Conservation (phyloP, 306 rosid genomes). For the Arachis stenosperma region DNA sequence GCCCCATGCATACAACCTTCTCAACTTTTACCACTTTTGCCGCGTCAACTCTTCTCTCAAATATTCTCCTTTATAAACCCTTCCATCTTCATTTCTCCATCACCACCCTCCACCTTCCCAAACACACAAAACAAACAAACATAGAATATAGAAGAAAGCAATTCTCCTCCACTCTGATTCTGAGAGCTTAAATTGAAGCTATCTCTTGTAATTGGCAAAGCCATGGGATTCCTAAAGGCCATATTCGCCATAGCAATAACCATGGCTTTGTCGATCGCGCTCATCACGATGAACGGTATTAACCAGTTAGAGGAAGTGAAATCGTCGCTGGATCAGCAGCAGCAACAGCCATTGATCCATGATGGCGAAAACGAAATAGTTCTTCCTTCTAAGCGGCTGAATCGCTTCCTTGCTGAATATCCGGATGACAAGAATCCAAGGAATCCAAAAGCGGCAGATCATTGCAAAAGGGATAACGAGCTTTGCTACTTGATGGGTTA, state of each 20-base stretch:
- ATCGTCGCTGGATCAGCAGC: not conserved
- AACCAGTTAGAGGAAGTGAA: constrained; percentile 20
- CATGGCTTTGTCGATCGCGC: constrained; percentile 78
- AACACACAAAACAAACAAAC: constrained; percentile 32
- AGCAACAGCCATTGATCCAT: not conserved
- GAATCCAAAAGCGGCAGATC: constrained; percentile 60
- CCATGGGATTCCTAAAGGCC: constrained; percentile 67
- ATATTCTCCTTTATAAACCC: constrained; percentile 54
- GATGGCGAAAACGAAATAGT: constrained; percentile 1
- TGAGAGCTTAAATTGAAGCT: not conserved
- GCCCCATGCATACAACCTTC: constrained; percentile 28
- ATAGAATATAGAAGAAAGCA: not conserved
- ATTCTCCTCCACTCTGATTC: not conserved
- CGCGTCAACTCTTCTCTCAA: constrained; percentile 64
- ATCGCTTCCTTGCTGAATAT: constrained; percentile 57
- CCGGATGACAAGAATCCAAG: not conserved
- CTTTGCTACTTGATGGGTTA: constrained; percentile 40
- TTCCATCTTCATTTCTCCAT: constrained; percentile 40
- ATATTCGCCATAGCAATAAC: constrained; percentile 62
- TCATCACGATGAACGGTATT: constrained; percentile 54
- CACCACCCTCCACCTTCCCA: constrained; percentile 31
- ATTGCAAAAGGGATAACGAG: constrained; percentile 60
- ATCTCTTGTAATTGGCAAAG: constrained; percentile 40
- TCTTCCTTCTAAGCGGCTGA: constrained; percentile 62
- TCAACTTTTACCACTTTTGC: constrained; percentile 60